Evolutionary conservation across 306 rosid species (phyloP).

Genomic region (Erythrophleum fordii): DNA sequence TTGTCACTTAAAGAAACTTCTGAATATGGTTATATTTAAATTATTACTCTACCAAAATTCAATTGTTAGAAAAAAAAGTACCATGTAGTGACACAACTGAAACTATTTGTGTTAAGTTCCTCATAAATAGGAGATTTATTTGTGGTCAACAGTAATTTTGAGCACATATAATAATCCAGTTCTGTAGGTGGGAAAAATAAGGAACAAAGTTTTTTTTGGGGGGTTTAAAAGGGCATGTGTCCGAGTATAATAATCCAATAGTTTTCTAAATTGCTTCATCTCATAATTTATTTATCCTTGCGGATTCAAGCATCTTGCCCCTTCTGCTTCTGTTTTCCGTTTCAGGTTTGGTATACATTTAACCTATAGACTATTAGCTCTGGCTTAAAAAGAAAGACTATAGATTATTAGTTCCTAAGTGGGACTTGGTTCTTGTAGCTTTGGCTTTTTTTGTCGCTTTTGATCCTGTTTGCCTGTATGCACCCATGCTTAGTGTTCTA

Average conservation of each 20-base stretch:
- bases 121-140: background rate
- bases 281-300: background rate
- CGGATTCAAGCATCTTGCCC: background rate
- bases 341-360: background rate
- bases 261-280: background rate
- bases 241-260: background rate
- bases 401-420: background rate
- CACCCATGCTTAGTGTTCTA: background rate
- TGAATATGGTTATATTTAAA: background rate
- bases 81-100: background rate
- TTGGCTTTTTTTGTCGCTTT: background rate
- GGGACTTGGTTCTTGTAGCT: background rate
- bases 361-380: too few relatives aligned
- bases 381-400: too few relatives aligned
- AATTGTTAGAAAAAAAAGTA: background rate
- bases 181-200: background rate
- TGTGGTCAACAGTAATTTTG: background rate
- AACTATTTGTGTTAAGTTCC: background rate
- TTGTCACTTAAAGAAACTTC: background rate
- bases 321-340: background rate
- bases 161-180: background rate
- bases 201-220: too few relatives aligned
- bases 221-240: too few relatives aligned
- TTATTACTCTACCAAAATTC: background rate
- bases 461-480: constrained; percentile 6